Base-by-base conservation (phyloP, 1,284 basidiomycete species). In the Amylostereum areolatum region DNA sequence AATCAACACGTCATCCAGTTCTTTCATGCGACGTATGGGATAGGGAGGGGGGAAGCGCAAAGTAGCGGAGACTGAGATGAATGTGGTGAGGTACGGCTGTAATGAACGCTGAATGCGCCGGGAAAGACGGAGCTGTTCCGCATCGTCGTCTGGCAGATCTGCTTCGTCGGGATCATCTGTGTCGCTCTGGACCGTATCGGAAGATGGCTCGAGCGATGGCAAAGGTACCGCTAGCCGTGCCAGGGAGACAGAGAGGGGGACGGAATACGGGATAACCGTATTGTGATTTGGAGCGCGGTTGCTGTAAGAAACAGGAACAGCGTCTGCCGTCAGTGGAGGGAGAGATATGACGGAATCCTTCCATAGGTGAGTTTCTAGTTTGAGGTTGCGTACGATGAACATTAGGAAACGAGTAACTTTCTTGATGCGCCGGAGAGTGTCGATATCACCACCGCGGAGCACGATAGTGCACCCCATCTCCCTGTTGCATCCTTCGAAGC, bases 391-490 rank as follows among this genome's bases (percentile, higher is more conserved):
- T 11, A 92, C 94, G 52, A 96, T 89, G 63, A 97, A 91, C 1
- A 89, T 84, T 67, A 98, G 80, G 69, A 97, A 93, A 35, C 90
- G 78, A 24, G 94, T 89, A 48, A 99, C 89, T 60, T 89, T 86
- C 74, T 99, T 99, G 63, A 99, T 79, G 39, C 86, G 85, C 46
- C 78, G 78, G 48, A 99, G 72, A 1, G 83, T 89, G 35, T 83
- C 81, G 50, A 88, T 74, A 61, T 93, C 81, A 8, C 82, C 94
- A n/a, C 97, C 97, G 40, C 97, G 80, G 28, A 99, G 68, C 29
- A 99, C 78, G 56, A 99, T 86, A 0, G 95, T 98, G 57, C 94
- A 97, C 1, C 95, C 94, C 73, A 93, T 88, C 57, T 96, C 91
- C 47, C 83, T 81, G 60, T 83, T 87, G 60, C 93, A 96, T 0